phyloP scores from a whole-genome alignment of 306 rosid genomes.

The Carpinus fangiana region DNA sequence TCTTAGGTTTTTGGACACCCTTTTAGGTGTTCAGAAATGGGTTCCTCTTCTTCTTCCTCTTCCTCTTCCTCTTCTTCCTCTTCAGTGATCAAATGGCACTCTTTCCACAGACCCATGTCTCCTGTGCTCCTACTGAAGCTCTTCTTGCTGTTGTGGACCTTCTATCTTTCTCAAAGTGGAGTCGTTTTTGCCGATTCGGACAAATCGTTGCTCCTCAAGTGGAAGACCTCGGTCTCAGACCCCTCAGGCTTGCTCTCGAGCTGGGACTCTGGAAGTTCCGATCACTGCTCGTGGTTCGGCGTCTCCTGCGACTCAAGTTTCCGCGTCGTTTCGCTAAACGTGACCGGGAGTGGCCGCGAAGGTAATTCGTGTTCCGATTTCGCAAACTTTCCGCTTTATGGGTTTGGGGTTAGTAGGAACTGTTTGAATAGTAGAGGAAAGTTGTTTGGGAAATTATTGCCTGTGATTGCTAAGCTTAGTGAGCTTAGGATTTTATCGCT shows the following conservation, averaged over 20 bases:
- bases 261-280: conserved; percentile 43
- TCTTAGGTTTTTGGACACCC: conserved; percentile 30
- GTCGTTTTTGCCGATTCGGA: conserved; percentile 52
- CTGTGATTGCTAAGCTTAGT: conserved; percentile 51
- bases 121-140: conserved; percentile 25
- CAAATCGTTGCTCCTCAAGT: conserved; percentile 63
- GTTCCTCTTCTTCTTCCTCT: conserved; percentile 37
- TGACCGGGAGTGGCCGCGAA: conserved; percentile 62
- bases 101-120: conserved; percentile 22
- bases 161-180: conserved; percentile 11
- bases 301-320: conserved; percentile 59
- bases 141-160: conserved; percentile 20
- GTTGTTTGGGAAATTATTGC: conserved; percentile 55
- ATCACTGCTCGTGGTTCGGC: conserved; percentile 65
- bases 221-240: conserved; percentile 65
- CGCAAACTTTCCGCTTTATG: conserved; percentile 64
- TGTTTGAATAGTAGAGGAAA: conserved; percentile 47
- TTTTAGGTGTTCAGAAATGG: conserved; percentile 54
- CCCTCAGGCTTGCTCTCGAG: conserved; percentile 55
- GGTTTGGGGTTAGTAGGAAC: conserved; percentile 64
- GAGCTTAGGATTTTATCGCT: conserved; percentile 76
- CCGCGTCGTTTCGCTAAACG: conserved; percentile 69
- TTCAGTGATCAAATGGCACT: conserved; percentile 46
- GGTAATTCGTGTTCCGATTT: conserved; percentile 51
- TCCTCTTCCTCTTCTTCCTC: conserved; percentile 27